Conservation (phyloP, 116 monocot species). For the Papilionanthe hybrid region DNA sequence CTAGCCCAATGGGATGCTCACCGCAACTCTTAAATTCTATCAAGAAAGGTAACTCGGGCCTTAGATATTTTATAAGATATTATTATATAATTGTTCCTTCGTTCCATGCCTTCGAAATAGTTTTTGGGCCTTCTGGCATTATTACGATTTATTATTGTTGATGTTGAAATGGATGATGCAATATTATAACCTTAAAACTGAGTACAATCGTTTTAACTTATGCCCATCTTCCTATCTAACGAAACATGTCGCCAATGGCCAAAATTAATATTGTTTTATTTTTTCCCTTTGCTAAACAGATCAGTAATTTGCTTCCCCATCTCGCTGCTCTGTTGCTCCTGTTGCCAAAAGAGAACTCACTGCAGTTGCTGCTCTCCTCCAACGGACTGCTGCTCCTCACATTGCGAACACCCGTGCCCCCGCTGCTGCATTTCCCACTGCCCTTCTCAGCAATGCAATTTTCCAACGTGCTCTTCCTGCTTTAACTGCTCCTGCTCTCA, state of each 20-base stretch:
- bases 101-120: no score
- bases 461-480: neutral
- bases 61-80: no score
- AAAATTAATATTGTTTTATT: neutral
- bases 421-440: neutral
- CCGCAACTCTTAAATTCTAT: no score
- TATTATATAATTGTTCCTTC: no score
- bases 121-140: no score
- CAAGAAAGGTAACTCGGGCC: no score
- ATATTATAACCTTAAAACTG: no score
- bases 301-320: constrained; percentile 37
- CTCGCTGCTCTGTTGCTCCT: constrained; percentile 53
- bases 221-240: neutral
- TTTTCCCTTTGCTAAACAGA: constrained; percentile 24
- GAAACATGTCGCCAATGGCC: no score
- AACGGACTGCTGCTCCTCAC: constrained; percentile 19
- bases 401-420: neutral
- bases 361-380: constrained; percentile 35
- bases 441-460: neutral
- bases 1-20: no score
- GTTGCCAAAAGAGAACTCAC: constrained; percentile 29
- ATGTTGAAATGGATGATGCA: no score
- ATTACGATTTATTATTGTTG: no score
- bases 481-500: constrained; percentile 3
- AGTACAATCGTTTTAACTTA: neutral